phyloP scores from a whole-genome alignment of 2,329 filamentous ascomycete species.

The Grosmannia clavigera region DNA sequence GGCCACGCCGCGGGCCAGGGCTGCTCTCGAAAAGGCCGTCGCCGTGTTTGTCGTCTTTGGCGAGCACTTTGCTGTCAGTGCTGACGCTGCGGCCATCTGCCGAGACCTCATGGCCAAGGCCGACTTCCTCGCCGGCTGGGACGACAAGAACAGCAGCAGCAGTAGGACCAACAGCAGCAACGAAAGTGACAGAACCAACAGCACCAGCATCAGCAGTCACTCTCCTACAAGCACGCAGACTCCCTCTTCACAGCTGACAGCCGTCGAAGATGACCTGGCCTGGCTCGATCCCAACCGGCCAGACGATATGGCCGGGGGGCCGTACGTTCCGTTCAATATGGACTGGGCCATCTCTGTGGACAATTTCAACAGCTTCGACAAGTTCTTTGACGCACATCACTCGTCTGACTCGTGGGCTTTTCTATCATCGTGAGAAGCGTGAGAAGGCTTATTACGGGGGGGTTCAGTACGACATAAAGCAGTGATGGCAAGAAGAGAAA shows the following conservation, averaged over 20 bases:
- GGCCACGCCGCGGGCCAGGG: constrained; percentile 12
- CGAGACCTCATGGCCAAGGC: constrained; percentile 14
- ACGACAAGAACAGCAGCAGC: not conserved
- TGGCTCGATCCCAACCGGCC: constrained; percentile 13
- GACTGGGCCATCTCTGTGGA: constrained; percentile 18
- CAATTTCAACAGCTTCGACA: constrained; percentile 15
- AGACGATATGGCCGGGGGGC: not conserved
- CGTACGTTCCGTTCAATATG: constrained; percentile 14
- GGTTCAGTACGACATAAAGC: too few species aligned
- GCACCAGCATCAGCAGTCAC: not conserved
- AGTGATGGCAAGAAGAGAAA: too few species aligned
- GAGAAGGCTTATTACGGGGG: too few species aligned
- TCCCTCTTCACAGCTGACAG: not conserved
- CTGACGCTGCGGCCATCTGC: constrained; percentile 25
- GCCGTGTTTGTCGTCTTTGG: constrained; percentile 22
- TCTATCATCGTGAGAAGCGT: not conserved
- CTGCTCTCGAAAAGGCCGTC: constrained; percentile 25
- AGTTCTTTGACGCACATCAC: not conserved
- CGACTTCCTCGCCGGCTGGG: constrained; percentile 9
- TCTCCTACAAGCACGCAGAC: not conserved
- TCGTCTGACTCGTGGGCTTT: not conserved
- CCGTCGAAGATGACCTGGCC: constrained; percentile 7
- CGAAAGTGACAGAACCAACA: not conserved
- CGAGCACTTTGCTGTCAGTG: constrained; percentile 26
- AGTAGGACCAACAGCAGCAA: not conserved